phyloP scores from a whole-genome alignment of 1,139 yeast genomes.

The Hemisphaericaspora xylanilytica region DNA sequence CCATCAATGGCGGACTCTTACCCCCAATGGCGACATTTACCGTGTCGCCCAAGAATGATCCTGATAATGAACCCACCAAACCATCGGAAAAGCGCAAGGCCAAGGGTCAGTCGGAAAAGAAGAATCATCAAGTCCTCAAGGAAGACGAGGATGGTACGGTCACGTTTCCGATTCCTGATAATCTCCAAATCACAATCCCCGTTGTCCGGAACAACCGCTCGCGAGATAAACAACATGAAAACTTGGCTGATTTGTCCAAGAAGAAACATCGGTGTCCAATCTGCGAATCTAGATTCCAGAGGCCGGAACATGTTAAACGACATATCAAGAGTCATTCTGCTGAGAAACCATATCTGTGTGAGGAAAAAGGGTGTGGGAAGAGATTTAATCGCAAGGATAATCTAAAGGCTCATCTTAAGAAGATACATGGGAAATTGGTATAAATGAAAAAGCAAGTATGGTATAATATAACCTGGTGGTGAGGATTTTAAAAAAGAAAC shows the following conservation, averaged over 20 bases:
- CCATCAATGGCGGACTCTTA: slow-evolving; percentile 20
- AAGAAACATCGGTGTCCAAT: slow-evolving; percentile 76
- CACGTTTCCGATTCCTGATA: slow-evolving; percentile 15
- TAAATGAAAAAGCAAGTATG: not conserved
- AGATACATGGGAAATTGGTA: slow-evolving; percentile 42
- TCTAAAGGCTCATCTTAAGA: slow-evolving; percentile 66
- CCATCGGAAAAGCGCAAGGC: slow-evolving; percentile 1
- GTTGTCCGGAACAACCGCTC: slow-evolving; percentile 15
- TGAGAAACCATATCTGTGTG: slow-evolving; percentile 82
- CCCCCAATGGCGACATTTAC: slow-evolving; percentile 44
- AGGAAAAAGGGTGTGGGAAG: slow-evolving; percentile 69
- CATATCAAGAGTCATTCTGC: slow-evolving; percentile 86
- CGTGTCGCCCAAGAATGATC: slow-evolving; percentile 7
- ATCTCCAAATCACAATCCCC: slow-evolving; percentile 14
- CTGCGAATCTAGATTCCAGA: slow-evolving; percentile 71
- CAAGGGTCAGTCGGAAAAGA: no score
- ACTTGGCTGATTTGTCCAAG: slow-evolving; percentile 40
- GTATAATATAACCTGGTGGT: not conserved
- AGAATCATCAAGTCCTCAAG: slow-evolving; percentile 1
- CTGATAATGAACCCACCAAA: slow-evolving; percentile 2
- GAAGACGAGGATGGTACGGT: slow-evolving; percentile 13
- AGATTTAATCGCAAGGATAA: slow-evolving; percentile 72
- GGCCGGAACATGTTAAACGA: slow-evolving; percentile 91
- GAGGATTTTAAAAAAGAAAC: no score
- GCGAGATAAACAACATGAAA: slow-evolving; percentile 19